A percentile compares a stretch with the other conserved stretches of the same genome.
Conservation (phyloP, 345 rosid species). For the Brassica juncea region DNA sequence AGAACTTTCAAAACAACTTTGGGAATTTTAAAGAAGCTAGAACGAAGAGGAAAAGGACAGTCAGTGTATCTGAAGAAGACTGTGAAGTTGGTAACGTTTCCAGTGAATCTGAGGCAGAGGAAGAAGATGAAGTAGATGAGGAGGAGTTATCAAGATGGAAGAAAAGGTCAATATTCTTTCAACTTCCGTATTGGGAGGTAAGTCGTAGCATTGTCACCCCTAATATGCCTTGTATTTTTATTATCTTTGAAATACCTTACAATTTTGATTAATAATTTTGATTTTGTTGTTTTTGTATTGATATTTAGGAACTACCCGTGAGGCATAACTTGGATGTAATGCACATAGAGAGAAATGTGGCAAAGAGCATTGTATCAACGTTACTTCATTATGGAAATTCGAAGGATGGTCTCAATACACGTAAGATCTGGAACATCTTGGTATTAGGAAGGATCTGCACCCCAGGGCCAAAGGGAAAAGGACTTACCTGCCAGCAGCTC, state of each 20-base stretch:
- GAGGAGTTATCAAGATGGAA: background rate
- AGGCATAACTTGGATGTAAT: background rate
- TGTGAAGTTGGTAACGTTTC: background rate
- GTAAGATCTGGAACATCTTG: background rate
- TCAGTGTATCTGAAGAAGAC: background rate
- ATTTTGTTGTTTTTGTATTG: background rate
- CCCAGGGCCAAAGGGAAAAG: background rate
- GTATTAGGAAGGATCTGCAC: background rate
- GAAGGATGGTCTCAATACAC: background rate
- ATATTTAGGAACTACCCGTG: background rate
- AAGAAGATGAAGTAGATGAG: background rate
- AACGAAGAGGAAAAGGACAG: background rate
- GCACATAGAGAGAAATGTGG: background rate
- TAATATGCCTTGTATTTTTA: background rate
- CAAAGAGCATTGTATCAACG: background rate
- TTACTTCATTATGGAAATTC: background rate
- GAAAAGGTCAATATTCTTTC: background rate
- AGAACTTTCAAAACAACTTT: background rate
- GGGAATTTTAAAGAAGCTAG: background rate
- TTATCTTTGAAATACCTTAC: background rate
- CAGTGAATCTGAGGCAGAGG: conserved; percentile 4
- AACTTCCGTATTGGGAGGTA: background rate
- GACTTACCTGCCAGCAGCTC: background rate
- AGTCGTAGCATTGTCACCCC: background rate
- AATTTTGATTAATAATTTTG: background rate